Base-by-base conservation (phyloP, 1,284 basidiomycete genomes). In the Tylopilus sp. region DNA sequence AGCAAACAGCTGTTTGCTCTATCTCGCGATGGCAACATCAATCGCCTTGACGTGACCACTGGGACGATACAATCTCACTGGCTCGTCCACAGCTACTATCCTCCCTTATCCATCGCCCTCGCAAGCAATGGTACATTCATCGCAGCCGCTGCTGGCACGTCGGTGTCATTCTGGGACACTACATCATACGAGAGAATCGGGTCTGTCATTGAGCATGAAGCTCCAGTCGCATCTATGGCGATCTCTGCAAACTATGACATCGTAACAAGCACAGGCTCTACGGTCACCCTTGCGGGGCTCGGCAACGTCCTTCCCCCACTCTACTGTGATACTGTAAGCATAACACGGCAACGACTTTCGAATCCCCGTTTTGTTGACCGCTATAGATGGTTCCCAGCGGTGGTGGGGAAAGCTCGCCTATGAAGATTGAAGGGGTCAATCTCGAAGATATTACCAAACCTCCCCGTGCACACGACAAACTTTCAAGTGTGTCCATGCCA, bases 131-230 rank as follows among this genome's bases (percentile, higher is more conserved):
- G 31, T 14, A 35, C 5, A 11, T 50, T 56, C 43, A 56, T 59
- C 7, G n/a, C n/a, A n/a, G n/a, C n/a, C 5, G 53, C 42, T 13
- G 43, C 35, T 1, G 15, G 26, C 11, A 50, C 43, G 1, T 50
- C 37, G 2, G 43, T 60, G n/a, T 62, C 60, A 0, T 50, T 60
- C 3, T 60, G 60, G 60, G 50, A 62, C 11, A 45, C 50, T 19
- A 7, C 15, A 0, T 52, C 59, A 1, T 32, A 39, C 26, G 24
- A 37, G n/a, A 31, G 36, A 20, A 52, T 60, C 5, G 52, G 60
- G 4, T 5, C 57, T 25, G 9, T 42, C 25, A 22, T 60, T 7
- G 28, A 31, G 5, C 42, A 57, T 11, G 15, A 24, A 1, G 28
- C 7, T 8, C 4, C 5, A 5, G 14, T 60, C 48, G 13, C n/a